Evolutionary conservation across 805 yeast species (phyloP).

Genomic region (Candida jianshihensis): DNA sequence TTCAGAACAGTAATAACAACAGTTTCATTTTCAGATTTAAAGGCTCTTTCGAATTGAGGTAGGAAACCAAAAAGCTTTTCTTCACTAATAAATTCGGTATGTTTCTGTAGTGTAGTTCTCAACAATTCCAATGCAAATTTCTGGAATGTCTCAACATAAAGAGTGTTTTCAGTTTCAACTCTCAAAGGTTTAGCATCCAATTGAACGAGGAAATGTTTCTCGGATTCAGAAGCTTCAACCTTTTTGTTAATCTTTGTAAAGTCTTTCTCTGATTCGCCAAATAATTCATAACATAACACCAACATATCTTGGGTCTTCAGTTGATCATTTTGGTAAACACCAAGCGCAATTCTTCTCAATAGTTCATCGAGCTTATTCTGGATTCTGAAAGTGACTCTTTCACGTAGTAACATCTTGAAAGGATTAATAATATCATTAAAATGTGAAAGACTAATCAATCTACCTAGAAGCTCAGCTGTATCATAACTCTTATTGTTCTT

Average conservation of each 20-base stretch:
- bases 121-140: conserved; percentile 72
- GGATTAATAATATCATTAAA: conserved; percentile 63
- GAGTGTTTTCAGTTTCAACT: conserved; percentile 48
- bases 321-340: conserved; percentile 66
- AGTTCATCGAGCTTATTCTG: conserved; percentile 76
- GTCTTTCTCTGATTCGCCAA: conserved; percentile 40
- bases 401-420: conserved; percentile 53
- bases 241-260: conserved; percentile 12
- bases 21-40: conserved; percentile 66
- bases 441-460: conserved; percentile 48
- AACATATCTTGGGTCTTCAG: conserved; percentile 51
- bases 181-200: conserved; percentile 51
- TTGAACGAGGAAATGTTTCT: conserved; percentile 69
- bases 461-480: conserved; percentile 70
- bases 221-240: conserved; percentile 31
- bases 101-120: conserved; percentile 60
- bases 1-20: conserved; percentile 64
- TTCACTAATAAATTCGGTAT: conserved; percentile 51
- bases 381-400: conserved; percentile 57
- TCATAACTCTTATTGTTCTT: conserved; percentile 85
- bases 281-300: conserved; percentile 67
- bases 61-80: conserved; percentile 64
- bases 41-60: conserved; percentile 57
- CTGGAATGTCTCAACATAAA: conserved; percentile 57
- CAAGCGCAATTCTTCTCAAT: conserved; percentile 68